Conservation (phyloP, 306 rosid species). For the Benincasa hispida region DNA sequence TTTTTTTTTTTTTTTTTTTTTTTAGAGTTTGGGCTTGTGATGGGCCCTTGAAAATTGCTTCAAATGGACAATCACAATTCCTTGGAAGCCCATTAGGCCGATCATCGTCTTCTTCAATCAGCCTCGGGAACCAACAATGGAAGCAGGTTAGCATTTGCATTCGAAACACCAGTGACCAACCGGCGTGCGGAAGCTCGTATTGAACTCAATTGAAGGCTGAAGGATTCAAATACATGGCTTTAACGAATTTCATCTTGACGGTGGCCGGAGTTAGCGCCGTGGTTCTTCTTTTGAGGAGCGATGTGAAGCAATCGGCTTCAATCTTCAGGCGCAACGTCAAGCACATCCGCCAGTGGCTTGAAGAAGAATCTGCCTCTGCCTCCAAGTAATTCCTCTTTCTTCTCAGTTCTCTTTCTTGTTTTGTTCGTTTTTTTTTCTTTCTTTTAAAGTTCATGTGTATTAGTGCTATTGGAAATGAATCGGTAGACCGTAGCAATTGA, state of each 20-base stretch:
- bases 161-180: not conserved
- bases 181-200: not conserved
- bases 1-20: too few species aligned
- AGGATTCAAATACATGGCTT: conserved; percentile 17
- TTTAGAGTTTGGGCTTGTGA: not conserved
- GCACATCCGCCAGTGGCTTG: conserved; percentile 37
- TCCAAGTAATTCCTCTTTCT: conserved; percentile 20
- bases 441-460: not conserved
- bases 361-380: conserved; percentile 30
- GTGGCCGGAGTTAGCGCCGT: conserved; percentile 45
- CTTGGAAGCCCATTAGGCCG: not conserved
- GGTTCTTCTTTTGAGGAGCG: conserved; percentile 30
- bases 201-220: not conserved
- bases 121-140: not conserved
- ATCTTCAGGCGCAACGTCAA: conserved; percentile 35
- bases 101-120: not conserved
- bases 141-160: not conserved
- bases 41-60: not conserved
- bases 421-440: not conserved
- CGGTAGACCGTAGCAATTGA: not conserved
- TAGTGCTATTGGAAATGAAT: not conserved
- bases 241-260: conserved; percentile 38
- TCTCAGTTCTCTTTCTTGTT: not conserved
- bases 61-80: not conserved
- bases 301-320: conserved; percentile 31